Evolutionary conservation across 305 asterid genomes (phyloP).

Genomic region (Fraxinus floribunda): DNA sequence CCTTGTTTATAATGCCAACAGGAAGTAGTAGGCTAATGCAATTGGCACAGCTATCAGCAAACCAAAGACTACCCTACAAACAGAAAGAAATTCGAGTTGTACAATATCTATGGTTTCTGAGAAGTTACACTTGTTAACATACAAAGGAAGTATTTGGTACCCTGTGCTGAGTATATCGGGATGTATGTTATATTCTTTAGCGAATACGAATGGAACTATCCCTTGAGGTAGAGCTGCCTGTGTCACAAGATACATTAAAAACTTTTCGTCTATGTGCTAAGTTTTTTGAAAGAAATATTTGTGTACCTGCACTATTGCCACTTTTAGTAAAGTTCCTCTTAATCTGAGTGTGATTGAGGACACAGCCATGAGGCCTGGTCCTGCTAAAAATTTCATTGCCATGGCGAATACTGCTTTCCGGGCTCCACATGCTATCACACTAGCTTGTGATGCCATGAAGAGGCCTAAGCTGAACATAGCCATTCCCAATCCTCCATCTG

Average conservation of each 20-base stretch:
- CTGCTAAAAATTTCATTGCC: constrained; percentile 64
- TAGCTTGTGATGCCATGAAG: constrained; percentile 81
- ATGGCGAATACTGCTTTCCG: constrained; percentile 62
- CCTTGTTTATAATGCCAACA: constrained; percentile 50
- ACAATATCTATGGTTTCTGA: constrained; percentile 12
- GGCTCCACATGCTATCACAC: constrained; percentile 73
- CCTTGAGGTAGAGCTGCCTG: constrained; percentile 99
- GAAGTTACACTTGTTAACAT: constrained; percentile 5
- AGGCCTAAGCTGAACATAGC: constrained; percentile 97
- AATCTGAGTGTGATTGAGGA: constrained; percentile 65
- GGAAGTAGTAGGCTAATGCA: constrained; percentile 67
- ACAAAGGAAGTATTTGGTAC: constrained; percentile 39
- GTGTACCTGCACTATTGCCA: constrained; percentile 83
- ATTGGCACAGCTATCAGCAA: constrained; percentile 69
- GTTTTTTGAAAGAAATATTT: not conserved
- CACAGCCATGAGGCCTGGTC: constrained; percentile 73
- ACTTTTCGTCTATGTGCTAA: not conserved
- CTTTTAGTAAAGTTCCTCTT: constrained; percentile 61
- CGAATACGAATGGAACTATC: constrained; percentile 86
- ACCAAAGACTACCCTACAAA: constrained; percentile 71
- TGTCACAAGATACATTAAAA: constrained; percentile 14
- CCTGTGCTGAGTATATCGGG: constrained; percentile 85
- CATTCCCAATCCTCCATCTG: constrained; percentile 97
- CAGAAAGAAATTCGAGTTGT: constrained; percentile 9
- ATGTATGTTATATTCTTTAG: constrained; percentile 76